Percentiles rank a stretch among this genome's conserved stretches.
These are phyloP conservation scores for Malbranchea zuffiana DNA, from an alignment of 2,329 filamentous ascomycete species.

Conservation along the genomic window DNA sequence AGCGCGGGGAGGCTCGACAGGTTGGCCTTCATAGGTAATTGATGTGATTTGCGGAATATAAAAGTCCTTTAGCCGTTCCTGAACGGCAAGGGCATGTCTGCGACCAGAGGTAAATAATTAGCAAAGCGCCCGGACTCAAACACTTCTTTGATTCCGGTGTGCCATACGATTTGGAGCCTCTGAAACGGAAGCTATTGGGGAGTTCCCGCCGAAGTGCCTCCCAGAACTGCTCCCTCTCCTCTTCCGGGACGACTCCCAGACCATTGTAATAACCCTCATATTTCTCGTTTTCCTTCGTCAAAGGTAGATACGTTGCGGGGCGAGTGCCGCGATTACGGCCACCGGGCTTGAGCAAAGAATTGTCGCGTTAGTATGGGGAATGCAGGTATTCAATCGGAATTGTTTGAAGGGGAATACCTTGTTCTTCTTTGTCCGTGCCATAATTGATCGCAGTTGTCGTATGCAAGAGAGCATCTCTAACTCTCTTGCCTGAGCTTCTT, in stretches of 20 bases:
- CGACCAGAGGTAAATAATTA: slow-evolving; percentile 6
- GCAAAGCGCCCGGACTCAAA: neutral
- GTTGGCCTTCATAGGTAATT: slow-evolving; percentile 71
- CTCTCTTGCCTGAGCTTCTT: too few relatives aligned
- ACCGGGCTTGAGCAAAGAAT: slow-evolving; percentile 8
- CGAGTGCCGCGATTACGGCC: slow-evolving; percentile 25
- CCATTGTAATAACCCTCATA: slow-evolving; percentile 80
- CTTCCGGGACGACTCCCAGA: slow-evolving; percentile 62
- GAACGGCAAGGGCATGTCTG: slow-evolving; percentile 84
- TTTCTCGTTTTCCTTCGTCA: slow-evolving; percentile 70
- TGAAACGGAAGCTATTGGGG: slow-evolving; percentile 96
- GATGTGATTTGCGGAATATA: slow-evolving; percentile 85
- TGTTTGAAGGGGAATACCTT: too few relatives aligned
- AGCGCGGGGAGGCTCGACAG: slow-evolving; percentile 68
- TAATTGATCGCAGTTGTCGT: too few relatives aligned
- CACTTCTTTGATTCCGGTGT: neutral
- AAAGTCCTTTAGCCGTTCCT: slow-evolving; percentile 72
- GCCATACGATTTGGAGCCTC: slow-evolving; percentile 73
- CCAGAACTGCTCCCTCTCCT: slow-evolving; percentile 77
- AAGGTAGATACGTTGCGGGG: slow-evolving; percentile 40
- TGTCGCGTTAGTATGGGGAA: too few relatives aligned
- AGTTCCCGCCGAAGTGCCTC: slow-evolving; percentile 68
- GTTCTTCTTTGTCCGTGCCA: too few relatives aligned
- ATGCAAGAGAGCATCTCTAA: too few relatives aligned
- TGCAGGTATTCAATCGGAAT: too few relatives aligned